These are phyloP conservation scores for Huntiella bhutanensis DNA, from an alignment of 2,329 filamentous ascomycete species.

Conservation along the genomic window DNA sequence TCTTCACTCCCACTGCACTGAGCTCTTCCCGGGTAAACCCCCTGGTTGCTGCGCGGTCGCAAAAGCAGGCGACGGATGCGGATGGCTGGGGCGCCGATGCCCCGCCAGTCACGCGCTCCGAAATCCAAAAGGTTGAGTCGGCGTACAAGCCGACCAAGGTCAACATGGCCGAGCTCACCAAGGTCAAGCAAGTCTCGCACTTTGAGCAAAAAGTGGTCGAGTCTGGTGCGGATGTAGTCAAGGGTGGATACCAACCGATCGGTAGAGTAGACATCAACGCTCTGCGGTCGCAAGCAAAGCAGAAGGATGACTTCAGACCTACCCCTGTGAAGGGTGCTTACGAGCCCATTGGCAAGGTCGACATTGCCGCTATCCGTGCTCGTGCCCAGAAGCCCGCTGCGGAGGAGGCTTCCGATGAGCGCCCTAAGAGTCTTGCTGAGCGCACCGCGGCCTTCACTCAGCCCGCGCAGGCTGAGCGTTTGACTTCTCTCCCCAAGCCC, in stretches of 20 bases:
- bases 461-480: conserved; percentile 45
- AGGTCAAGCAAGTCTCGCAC: conserved; percentile 30
- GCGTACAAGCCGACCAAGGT: conserved; percentile 94
- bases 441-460: conserved; percentile 54
- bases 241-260: conserved; percentile 76
- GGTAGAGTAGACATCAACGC: conserved; percentile 96
- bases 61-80: conserved; percentile 43
- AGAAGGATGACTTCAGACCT: conserved; percentile 57
- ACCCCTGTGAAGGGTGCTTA: conserved; percentile 80
- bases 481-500: conserved; percentile 80
- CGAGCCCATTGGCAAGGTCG: conserved; percentile 87
- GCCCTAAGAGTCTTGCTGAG: conserved; percentile 50
- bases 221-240: conserved; percentile 44
- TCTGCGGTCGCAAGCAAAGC: conserved; percentile 57
- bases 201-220: conserved; percentile 24
- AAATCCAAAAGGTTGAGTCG: conserved; percentile 78
- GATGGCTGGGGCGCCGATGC: conserved; percentile 95
- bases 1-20: conserved; percentile 57
- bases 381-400: conserved; percentile 48
- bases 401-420: conserved; percentile 18
- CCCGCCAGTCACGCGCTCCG: conserved; percentile 67
- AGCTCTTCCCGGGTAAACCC: conserved; percentile 43
- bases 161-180: conserved; percentile 70
- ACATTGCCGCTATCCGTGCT: conserved; percentile 83
- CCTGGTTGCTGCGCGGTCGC: conserved; percentile 45